A percentile compares a stretch with the other conserved stretches of the same genome.
Conservation (phyloP, 2,329 filamentous ascomycete genomes). For the Alternaria metachromatica region DNA sequence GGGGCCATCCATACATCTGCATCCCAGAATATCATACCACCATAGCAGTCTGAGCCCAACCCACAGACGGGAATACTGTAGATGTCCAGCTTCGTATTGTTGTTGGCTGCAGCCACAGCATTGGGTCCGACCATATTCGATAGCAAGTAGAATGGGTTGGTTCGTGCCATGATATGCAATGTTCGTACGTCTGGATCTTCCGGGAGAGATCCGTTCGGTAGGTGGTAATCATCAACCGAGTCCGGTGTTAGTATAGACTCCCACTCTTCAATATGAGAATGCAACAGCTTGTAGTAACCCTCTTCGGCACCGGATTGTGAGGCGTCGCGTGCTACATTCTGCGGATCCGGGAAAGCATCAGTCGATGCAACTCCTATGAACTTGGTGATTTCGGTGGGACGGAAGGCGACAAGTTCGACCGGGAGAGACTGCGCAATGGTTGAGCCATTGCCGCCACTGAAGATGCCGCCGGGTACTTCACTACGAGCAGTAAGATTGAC, state of each 20-base stretch:
- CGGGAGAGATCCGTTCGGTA: constrained; percentile 64
- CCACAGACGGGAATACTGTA: constrained; percentile 74
- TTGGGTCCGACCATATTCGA: constrained; percentile 63
- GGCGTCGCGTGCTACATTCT: constrained; percentile 62
- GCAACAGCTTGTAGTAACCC: constrained; percentile 64
- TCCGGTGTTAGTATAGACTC: constrained; percentile 64
- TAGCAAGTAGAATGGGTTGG: constrained; percentile 64
- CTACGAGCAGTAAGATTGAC: constrained; percentile 53
- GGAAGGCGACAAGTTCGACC: constrained; percentile 60
- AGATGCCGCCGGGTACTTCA: constrained; percentile 58
- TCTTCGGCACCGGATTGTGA: constrained; percentile 57
- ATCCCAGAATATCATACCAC: constrained; percentile 71
- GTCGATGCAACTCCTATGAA: constrained; percentile 72
- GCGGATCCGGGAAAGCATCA: constrained; percentile 69
- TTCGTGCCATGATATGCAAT: constrained; percentile 61
- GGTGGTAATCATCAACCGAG: constrained; percentile 68
- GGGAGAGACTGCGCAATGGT: constrained; percentile 68
- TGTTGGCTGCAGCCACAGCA: constrained; percentile 57
- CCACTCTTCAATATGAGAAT: constrained; percentile 69
- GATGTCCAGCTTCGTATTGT: constrained; percentile 61
- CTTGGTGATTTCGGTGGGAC: constrained; percentile 66
- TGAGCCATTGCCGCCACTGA: constrained; percentile 61
- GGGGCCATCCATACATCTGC: constrained; percentile 73
- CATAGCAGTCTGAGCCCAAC: constrained; percentile 71
- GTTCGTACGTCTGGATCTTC: constrained; percentile 63